Evolutionary conservation across 2,329 filamentous ascomycete species (phyloP), one percentile per base, ranked within the genome.

Genomic region (Dothideomycetes sp.): DNA sequence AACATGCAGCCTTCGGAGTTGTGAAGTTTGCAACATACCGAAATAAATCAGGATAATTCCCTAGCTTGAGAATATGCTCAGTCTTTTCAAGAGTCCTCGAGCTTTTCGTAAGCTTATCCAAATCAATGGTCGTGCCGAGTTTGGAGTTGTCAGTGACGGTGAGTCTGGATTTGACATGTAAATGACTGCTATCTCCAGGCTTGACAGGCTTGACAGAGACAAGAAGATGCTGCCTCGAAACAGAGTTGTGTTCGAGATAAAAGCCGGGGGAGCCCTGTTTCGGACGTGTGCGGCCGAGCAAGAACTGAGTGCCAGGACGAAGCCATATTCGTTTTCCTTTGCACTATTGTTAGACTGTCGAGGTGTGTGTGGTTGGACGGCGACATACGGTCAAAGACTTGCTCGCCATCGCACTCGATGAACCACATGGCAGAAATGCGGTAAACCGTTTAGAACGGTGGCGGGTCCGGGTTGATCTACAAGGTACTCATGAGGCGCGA

Each of bases 211-310:
- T 76, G 5, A 96, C 77, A 31, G 77, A 72, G 37, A 98, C 79
- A 22, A 79, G 79, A 47, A 95, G 65, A 61, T 98, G 91, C 54
- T 91, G 85, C 41, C 89, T 74, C 22, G 91, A 98, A 36, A 98
- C 84, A 1, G 81, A 82, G 53, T 83, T 84, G 53, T 91, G 75
- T 4, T 80, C 75, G 49, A 94, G 15, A n/a, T 22, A 31, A 15
- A 31, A 19, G 17, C 39, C 14, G 33, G 36, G 34, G 34, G 15
- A 37, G 39, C 16, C 39, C 34, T 3, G 29, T 29, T 15, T 41
- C 34, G 10, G 39, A 34, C 16, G 36, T n/a, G 84, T 87, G 47
- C 89, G 78, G 41, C 89, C 89, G 56, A 94, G 84, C 15, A 94
- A 72, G 58, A 91, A 89, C 51, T 75, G 77, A 57, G 86, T 85